Evolutionary conservation across 192 early-diverging fungal species (phyloP), one percentile per base, ranked within the genome.

Genomic region (Umbelopsis isabellina): DNA sequence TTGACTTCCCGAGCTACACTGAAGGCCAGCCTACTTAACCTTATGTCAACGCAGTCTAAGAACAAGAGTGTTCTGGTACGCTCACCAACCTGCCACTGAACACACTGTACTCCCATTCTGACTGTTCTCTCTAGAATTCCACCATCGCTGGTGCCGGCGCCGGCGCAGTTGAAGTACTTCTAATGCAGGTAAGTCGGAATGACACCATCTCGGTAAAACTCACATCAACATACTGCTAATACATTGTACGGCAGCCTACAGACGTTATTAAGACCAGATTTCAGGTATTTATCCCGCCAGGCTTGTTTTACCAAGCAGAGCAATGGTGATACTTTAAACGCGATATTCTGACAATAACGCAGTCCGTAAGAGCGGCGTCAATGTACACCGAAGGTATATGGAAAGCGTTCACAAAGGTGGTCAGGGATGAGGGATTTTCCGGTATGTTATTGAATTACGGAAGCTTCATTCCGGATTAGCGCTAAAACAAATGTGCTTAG

Each of bases 221-320:
- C 10, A 6, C 1, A 5, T 41, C 37, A 1, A 30, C 21, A 46
- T 45, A 46, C 7, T 2, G 49, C 0, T n/a, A 65, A 21, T 20
- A 48, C 22, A 22, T 20, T 44, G 2, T 15, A 50, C 7, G 41
- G n/a, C 72, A 82, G 78, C 80, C 80, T 1, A 76, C 80, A 11
- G 80, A 82, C 44, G 78, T 80, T n/a, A 69, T 82, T 13, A 82
- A 82, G 46, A 82, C 80, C 15, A 65, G 80, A 65, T 82, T 69
- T 66, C 79, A 80, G 53, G 79, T 61, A n/a, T 77, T 74, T 45
- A 47, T n/a, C 13, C 11, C 51, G 46, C 4, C 8, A 47, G 12
- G 0, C 10, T 5, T 52, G 44, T 22, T 20, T 2, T 45, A 33
- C 16, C 21, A 16, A 21, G 27, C 12, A 46, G 23, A 21, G 11